These are phyloP conservation scores for Physaria fendleri DNA, from an alignment of 345 rosid genomes.

Conservation along the genomic window DNA sequence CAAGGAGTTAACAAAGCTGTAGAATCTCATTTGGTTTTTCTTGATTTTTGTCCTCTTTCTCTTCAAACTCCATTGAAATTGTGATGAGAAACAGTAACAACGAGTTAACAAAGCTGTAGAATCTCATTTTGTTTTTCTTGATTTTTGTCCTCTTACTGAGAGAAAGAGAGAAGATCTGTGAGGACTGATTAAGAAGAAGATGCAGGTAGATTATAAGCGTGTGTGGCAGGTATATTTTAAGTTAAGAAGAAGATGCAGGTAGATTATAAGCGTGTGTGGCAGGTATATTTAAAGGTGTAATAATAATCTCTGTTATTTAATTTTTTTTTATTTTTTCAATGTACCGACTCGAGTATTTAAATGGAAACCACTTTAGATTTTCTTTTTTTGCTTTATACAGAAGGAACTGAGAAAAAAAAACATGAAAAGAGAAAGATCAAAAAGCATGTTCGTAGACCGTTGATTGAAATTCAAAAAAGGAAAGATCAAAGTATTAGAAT, in stretches of 20 bases:
- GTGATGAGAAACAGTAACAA: slow-evolving; percentile 19
- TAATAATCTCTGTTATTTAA: background rate
- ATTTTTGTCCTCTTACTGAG: background rate
- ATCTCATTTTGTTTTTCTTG: slow-evolving; percentile 3
- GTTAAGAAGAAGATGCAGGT: slow-evolving; percentile 12
- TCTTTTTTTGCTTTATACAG: slow-evolving; percentile 17
- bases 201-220: slow-evolving; percentile 10
- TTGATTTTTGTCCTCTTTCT: background rate
- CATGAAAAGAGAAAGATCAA: background rate
- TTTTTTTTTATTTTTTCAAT: slow-evolving; percentile 22
- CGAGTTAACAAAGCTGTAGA: background rate
- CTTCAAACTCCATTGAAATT: slow-evolving; percentile 15
- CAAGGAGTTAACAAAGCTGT: background rate
- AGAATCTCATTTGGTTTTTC: background rate
- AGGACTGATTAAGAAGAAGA: slow-evolving; percentile 4
- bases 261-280: slow-evolving; percentile 5
- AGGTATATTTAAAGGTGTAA: background rate
- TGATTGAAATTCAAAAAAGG: background rate
- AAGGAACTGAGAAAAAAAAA: slow-evolving; percentile 9
- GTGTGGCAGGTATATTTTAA: no score
- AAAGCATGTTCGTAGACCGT: slow-evolving; percentile 13
- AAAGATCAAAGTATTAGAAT: background rate
- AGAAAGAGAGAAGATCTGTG: background rate
- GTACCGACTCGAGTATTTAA: slow-evolving; percentile 22
- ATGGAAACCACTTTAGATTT: slow-evolving; percentile 9